Evolutionary conservation across 1,284 basidiomycete genomes (phyloP), one percentile per base, ranked within the genome.

Genomic region (Microbotryum violaceum): DNA sequence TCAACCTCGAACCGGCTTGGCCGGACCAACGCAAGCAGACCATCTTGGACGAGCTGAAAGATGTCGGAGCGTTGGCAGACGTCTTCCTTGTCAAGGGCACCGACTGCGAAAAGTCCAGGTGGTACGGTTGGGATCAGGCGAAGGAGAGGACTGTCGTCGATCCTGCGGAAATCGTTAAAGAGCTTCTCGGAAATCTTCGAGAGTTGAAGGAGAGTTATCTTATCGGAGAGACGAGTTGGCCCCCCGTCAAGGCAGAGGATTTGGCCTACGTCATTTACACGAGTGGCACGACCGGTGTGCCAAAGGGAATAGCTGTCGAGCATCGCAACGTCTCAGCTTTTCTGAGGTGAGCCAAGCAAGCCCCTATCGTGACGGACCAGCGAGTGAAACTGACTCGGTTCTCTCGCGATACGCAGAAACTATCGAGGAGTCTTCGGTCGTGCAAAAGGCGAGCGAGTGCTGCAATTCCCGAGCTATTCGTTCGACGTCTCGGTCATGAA

Each of bases 401-500:
- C 21, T 23, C 16, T 42, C 12, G 37, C 37, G 37, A 12, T 42
- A 18, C 37, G 16, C 61, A 66, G 61, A 27, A 71, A 71, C 50
- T 71, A 71, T 52, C 62, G 62, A 14, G 62, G 52, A 23, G 70
- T 65, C 33, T 70, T 69, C 27, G 69, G 62, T 6, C 62, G 61
- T 9, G 66, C 62, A 10, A 25, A 37, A 18, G 65, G 62, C 27
- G 64, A 65, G 46, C 56, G 65, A 0, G 70, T 71, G 4, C 56
- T 71, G 7, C 70, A 71, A 49, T 71, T 71, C 56, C 67, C 70
- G 33, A 61, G 57, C n/a, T 69, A 70, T 33, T 54, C 64, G 0
- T 71, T 71, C 49, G 70, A 71, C 27, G 70, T 71, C 2, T 60
- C 52, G 20, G 69, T 71, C 12, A 69, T 71, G 65, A 67, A 64